A percentile compares a stretch with the other conserved stretches of the same genome.
These are phyloP conservation scores for Ceriops tagal DNA, from an alignment of 345 rosid genomes.

Conservation along the genomic window DNA sequence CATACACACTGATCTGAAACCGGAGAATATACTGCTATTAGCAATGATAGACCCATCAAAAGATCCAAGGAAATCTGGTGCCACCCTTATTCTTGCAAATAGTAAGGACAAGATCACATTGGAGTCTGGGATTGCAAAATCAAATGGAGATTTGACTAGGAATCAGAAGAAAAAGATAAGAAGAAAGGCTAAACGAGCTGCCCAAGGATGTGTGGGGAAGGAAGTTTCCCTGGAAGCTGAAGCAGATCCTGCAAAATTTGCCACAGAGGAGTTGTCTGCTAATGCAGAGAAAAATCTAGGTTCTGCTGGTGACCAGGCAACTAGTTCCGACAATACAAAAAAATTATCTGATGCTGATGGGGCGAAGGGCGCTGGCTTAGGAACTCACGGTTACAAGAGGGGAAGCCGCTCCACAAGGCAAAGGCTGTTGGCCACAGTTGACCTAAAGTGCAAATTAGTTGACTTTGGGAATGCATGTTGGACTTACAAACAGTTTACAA, in stretches of 20 bases:
- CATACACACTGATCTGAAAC: conserved; percentile 71
- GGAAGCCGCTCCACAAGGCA: conserved; percentile 45
- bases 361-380: conserved; percentile 26
- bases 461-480: conserved; percentile 85
- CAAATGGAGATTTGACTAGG: conserved; percentile 49
- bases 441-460: conserved; percentile 63
- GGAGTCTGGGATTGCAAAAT: conserved; percentile 29
- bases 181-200: conserved; percentile 54
- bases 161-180: conserved; percentile 61
- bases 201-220: conserved; percentile 51
- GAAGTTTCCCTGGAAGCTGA: conserved; percentile 35
- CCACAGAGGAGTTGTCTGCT: conserved; percentile 27
- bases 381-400: conserved; percentile 38
- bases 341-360: conserved; percentile 41
- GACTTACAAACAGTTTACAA: conserved; percentile 76
- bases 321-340: conserved; percentile 29
- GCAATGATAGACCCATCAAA: conserved; percentile 57
- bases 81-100: conserved; percentile 42
- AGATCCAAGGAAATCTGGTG: conserved; percentile 49
- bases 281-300: conserved; percentile 23
- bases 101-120: conserved; percentile 36
- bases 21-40: conserved; percentile 59
- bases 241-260: conserved; percentile 37
- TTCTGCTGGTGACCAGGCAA: conserved; percentile 34
- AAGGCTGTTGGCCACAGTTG: conserved; percentile 44